Conservation (phyloP, 305 asterid species). For the Fraxinus xanthoxyloides region DNA sequence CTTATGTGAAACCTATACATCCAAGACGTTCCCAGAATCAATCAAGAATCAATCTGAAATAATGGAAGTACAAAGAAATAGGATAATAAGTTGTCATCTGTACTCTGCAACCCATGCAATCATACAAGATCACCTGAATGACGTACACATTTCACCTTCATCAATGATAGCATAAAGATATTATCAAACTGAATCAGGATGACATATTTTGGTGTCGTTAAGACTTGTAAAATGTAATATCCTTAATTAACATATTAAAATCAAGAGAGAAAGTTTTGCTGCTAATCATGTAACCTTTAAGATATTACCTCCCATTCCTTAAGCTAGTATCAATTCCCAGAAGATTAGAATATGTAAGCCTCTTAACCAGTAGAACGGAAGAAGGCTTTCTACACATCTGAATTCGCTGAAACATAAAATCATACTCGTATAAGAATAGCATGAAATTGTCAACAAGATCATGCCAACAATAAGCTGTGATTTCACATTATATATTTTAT, state of each 20-base stretch:
- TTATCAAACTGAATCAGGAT: neutral
- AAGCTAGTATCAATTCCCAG: slow-evolving; percentile 73
- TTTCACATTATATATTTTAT: neutral
- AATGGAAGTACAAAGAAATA: neutral
- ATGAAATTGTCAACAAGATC: neutral
- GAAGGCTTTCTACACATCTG: slow-evolving; percentile 88
- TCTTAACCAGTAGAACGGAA: slow-evolving; percentile 57
- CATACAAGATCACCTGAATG: neutral
- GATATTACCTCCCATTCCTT: slow-evolving; percentile 75
- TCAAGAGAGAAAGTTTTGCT: neutral
- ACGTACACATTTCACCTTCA: neutral
- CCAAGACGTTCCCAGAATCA: neutral
- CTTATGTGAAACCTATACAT: neutral
- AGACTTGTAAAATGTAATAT: neutral
- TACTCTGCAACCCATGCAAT: neutral
- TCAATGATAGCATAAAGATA: neutral
- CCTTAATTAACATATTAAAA: neutral
- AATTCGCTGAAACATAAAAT: slow-evolving; percentile 61
- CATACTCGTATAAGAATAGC: slow-evolving; percentile 16
- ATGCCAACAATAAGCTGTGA: slow-evolving; percentile 3
- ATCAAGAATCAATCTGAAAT: neutral
- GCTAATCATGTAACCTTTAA: slow-evolving; percentile 5
- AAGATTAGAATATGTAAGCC: slow-evolving; percentile 66
- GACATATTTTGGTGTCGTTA: neutral
- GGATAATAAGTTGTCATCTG: neutral